phyloP scores from a whole-genome alignment of 2,329 filamentous ascomycete genomes.

The Epichloe uncinata region DNA sequence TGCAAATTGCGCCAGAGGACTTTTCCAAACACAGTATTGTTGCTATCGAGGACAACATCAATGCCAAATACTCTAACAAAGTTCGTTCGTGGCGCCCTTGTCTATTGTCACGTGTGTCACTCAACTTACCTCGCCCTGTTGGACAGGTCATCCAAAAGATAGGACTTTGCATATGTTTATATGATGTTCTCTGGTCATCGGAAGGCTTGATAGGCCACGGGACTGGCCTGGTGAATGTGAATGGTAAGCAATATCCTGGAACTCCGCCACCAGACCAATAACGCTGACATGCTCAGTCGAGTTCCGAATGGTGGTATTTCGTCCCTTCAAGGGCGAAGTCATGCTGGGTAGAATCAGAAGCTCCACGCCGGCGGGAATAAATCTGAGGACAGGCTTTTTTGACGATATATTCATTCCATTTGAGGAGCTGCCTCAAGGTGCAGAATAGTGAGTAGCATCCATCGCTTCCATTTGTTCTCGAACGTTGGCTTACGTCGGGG shows the following conservation, averaged over 20 bases:
- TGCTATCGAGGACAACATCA: slow-evolving; percentile 93
- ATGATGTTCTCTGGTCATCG: slow-evolving; percentile 77
- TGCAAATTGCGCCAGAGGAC: slow-evolving; percentile 81
- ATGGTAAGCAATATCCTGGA: slow-evolving; percentile 40
- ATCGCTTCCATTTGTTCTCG: not conserved
- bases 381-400: slow-evolving; percentile 80
- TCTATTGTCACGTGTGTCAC: not conserved
- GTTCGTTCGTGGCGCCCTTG: slow-evolving; percentile 23
- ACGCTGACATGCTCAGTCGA: slow-evolving; percentile 46
- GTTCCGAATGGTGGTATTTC: slow-evolving; percentile 86
- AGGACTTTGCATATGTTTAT: slow-evolving; percentile 85
- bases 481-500: not conserved
- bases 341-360: slow-evolving; percentile 73
- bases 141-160: slow-evolving; percentile 75
- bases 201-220: slow-evolving; percentile 92
- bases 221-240: slow-evolving; percentile 84
- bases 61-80: slow-evolving; percentile 92
- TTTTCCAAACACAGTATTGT: slow-evolving; percentile 72
- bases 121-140: slow-evolving; percentile 2
- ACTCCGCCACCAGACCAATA: not conserved
- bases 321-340: slow-evolving; percentile 91
- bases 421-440: slow-evolving; percentile 60
- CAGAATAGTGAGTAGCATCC: slow-evolving; percentile 52
- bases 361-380: slow-evolving; percentile 58
- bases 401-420: slow-evolving; percentile 77